These are phyloP conservation scores for Hemisphaericaspora xylanilytica DNA, from an alignment of 1,139 yeast species.

Conservation along the genomic window DNA sequence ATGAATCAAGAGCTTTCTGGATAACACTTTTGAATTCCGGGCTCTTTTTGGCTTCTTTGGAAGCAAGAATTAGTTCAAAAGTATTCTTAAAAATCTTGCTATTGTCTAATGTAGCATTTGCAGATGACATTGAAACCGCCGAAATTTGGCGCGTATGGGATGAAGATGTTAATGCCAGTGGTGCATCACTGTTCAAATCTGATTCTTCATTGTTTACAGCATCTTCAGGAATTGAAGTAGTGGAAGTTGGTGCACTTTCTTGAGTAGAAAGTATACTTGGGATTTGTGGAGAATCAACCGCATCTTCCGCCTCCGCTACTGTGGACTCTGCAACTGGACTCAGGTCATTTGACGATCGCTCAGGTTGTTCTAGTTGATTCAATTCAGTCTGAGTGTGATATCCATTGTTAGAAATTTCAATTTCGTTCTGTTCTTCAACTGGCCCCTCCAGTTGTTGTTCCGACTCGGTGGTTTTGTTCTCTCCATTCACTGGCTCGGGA, in stretches of 20 bases:
- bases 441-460: neutral
- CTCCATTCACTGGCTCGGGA: neutral
- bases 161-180: constrained; percentile 2
- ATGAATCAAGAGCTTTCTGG: constrained; percentile 38
- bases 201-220: constrained; percentile 1
- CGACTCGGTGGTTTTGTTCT: neutral
- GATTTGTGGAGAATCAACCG: neutral
- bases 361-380: neutral
- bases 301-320: neutral
- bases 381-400: neutral
- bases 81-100: constrained; percentile 39
- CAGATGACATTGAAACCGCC: constrained; percentile 21
- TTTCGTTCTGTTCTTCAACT: neutral
- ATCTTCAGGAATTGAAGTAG: constrained; percentile 1
- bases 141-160: constrained; percentile 20
- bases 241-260: constrained; percentile 3
- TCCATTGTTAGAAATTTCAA: neutral
- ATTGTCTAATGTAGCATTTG: constrained; percentile 35
- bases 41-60: constrained; percentile 44
- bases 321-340: constrained; percentile 1
- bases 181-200: constrained; percentile 1
- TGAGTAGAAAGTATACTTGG: neutral
- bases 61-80: constrained; percentile 32
- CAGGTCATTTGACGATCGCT: neutral
- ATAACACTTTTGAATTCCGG: constrained; percentile 29